Evolutionary conservation across 1,139 yeast genomes (phyloP), one percentile per base, ranked within the genome.

Genomic region (Yamadazyma aaseri): DNA sequence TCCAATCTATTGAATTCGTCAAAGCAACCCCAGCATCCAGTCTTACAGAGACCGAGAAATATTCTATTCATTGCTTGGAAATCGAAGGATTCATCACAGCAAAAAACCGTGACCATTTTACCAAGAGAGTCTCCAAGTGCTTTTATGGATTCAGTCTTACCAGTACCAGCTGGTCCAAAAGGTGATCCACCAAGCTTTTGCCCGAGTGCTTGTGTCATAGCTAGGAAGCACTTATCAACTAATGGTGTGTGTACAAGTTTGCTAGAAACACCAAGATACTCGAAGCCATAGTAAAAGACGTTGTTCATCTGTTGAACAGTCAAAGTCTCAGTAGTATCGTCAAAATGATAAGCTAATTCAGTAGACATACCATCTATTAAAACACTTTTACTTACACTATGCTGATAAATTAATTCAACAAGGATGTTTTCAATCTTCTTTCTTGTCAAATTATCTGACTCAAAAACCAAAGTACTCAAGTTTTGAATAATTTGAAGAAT

Each of bases 131-230:
- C 79, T 1, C 95, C 97, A 20, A 90, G 65, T 0, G 96, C 86
- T 53, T 92, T 92, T 15, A 90, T 73, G 0, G 96, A 74, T 53
- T 92, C 98, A 0, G 98, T 92, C 54, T 92, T 90, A 47, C 97
- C 98, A 0, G 97, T 92, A 31, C 97, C 98, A 3, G 98, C 97
- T 2, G 98, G 97, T 0, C 98, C 98, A 58, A 83, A 81, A 1
- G 96, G 86, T 1, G 96, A 83, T 0, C 96, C 96, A n/a, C 97
- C 97, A 10, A 80, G 63, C 26, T 73, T 73, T 46, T 81, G 87
- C 23, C 76, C 73, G 17, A 89, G 56, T 0, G 97, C 94, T 42
- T 82, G 86, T 0, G 86, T 70, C 79, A 90, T 75, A 0, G 90
- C 65, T 20, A 81, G 54, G 51, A 74, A 86, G 40, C 89, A 78